These are phyloP conservation scores for Stephanodiscus triporus DNA, from an alignment of 108 stramenopile species.

Conservation along the genomic window DNA sequence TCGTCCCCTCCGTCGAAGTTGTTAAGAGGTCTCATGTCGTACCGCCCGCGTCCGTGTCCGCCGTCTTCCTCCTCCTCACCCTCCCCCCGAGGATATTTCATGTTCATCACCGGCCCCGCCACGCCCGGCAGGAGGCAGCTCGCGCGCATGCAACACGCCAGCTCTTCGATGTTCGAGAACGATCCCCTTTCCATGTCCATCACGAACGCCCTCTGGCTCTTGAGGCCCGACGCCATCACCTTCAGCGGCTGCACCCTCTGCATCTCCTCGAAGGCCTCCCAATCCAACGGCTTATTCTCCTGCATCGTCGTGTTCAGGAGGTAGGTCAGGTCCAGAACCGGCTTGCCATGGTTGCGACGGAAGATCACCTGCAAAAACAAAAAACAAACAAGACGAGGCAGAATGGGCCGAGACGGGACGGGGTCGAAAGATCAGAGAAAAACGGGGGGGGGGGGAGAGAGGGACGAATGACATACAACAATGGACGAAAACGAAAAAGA, in stretches of 20 bases:
- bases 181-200: slow-evolving; percentile 80
- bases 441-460: neutral
- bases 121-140: slow-evolving; percentile 94
- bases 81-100: neutral
- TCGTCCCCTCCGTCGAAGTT: slow-evolving; percentile 40
- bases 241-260: slow-evolving; percentile 89
- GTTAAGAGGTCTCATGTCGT: slow-evolving; percentile 62
- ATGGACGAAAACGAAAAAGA: neutral
- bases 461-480: neutral
- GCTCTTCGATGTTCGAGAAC: slow-evolving; percentile 76
- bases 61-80: slow-evolving; percentile 5
- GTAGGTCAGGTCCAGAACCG: slow-evolving; percentile 89
- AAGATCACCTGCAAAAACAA: slow-evolving; percentile 32
- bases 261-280: slow-evolving; percentile 81
- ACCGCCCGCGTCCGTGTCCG: neutral
- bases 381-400: neutral
- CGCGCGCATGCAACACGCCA: slow-evolving; percentile 88
- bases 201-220: slow-evolving; percentile 68
- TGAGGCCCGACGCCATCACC: slow-evolving; percentile 86
- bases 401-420: neutral
- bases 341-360: slow-evolving; percentile 73
- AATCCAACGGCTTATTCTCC: slow-evolving; percentile 88
- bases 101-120: slow-evolving; percentile 89
- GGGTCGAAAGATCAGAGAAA: no score
- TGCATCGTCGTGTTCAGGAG: slow-evolving; percentile 83